These are phyloP conservation scores for Saitoella complicata DNA, from an alignment of 805 yeast species.

Conservation along the genomic window DNA sequence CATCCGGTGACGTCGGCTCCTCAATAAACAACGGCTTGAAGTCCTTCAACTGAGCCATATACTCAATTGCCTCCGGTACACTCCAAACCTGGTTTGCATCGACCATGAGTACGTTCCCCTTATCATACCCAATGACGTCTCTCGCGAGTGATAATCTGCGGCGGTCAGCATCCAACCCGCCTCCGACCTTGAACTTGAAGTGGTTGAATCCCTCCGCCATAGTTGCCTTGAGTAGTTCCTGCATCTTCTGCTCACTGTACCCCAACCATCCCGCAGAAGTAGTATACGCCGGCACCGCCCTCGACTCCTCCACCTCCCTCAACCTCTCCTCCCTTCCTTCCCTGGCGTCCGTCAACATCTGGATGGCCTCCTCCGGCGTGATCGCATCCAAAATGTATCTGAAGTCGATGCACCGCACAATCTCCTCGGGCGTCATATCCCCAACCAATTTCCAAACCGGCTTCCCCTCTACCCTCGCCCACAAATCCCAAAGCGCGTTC, in stretches of 20 bases:
- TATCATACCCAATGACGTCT: conserved; percentile 27
- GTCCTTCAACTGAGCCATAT: conserved; percentile 18
- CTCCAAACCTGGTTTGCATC: conserved; percentile 25
- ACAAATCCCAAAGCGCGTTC: conserved; percentile 29
- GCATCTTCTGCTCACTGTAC: conserved; percentile 27
- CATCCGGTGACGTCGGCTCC: conserved; percentile 25
- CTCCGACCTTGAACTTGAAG: conserved; percentile 30
- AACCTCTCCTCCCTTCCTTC: conserved; percentile 22
- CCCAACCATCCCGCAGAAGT: conserved; percentile 34
- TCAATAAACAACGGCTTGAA: conserved; percentile 23
- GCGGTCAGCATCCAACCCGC: conserved; percentile 24
- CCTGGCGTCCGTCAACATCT: conserved; percentile 19
- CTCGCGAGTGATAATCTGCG: conserved; percentile 24
- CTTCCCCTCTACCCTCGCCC: conserved; percentile 25
- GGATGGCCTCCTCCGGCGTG: conserved; percentile 28
- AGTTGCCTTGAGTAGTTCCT: conserved; percentile 20
- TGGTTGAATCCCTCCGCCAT: conserved; percentile 25
- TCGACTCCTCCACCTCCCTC: conserved; percentile 20
- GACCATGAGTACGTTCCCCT: conserved; percentile 20
- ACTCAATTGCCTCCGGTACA: conserved; percentile 23
- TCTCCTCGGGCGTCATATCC: conserved; percentile 28
- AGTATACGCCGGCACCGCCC: conserved; percentile 30
- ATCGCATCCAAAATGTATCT: conserved; percentile 28
- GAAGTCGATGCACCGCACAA: conserved; percentile 27
- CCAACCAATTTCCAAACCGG: conserved; percentile 30